Evolutionary conservation across 129 eudicot genomes (phyloP), one percentile per base, ranked within the genome.

Genomic region (Helichrysum umbraculigerum): DNA sequence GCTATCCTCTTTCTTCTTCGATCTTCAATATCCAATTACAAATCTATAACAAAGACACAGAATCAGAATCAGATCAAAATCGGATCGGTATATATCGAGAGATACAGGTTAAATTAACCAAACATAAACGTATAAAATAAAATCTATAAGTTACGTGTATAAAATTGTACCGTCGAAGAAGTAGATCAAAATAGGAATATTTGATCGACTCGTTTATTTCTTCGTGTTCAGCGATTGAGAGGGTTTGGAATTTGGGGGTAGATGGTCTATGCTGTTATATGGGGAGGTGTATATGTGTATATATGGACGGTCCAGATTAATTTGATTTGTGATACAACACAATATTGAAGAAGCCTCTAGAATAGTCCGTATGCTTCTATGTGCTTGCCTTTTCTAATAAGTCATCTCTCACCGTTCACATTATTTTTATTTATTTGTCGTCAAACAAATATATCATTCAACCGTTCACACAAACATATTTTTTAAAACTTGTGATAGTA

Each of bases 261-360:
- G 8, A 4, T 14, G 57, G 51, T 32, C 30, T 32, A n/a, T 52
- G 52, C 34, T 64, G n/a, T 56, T 76, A 66, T 64, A 63, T 75
- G 21, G 15, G 3, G 66, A 33, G 50, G 21, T 25, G 28, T 25
- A 0, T 25, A 25, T 25, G 28, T 25, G 11, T 1, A 52, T 32
- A 34, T 66, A 33, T 76, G 41, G 80, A 66, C 73, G 80, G 66
- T 20, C 56, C 66, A 66, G 73, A 76, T 76, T 66, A 21, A 50
- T 6, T 51, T 21, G 35, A 39, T 57, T 74, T 35, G 25, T 22
- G 58, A 39, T 9, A 59, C 37, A 16, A 58, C 17, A 21, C 62
- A 28, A 66, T 8, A 8, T 35, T 35, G 32, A 9, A 64, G 80
- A 76, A 76, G 73, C 29, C 64, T 76, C 80, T 39, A 79, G 62